These are phyloP conservation scores for Ophiocordyceps polyrhachis-furcata DNA, from an alignment of 2,329 filamentous ascomycete genomes.

Conservation along the genomic window DNA sequence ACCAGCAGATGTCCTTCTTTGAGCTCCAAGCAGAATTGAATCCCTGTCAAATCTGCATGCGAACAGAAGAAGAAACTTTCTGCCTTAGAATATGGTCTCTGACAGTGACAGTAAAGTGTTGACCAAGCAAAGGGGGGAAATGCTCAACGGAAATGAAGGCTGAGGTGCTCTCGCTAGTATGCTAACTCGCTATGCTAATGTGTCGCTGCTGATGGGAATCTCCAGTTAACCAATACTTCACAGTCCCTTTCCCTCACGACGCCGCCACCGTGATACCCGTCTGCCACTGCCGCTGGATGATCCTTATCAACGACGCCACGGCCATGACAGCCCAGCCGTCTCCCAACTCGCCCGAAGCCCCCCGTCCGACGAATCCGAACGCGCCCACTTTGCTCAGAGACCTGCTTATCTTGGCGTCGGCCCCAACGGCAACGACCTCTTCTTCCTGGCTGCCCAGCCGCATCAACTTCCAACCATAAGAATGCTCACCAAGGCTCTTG, in stretches of 20 bases:
- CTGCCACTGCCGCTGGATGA: slow-evolving; percentile 3
- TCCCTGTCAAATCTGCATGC: no score
- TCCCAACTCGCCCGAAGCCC: slow-evolving; percentile 18
- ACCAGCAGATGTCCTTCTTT: no score
- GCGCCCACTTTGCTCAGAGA: slow-evolving; percentile 12
- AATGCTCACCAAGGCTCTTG: slow-evolving; percentile 11
- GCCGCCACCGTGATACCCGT: not conserved
- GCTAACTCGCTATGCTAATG: not conserved
- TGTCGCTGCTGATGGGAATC: not conserved
- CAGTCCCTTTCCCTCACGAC: not conserved
- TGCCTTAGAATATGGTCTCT: no score
- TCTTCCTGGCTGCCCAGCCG: slow-evolving; percentile 15
- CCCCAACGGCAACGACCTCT: slow-evolving; percentile 24
- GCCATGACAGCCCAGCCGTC: slow-evolving; percentile 24
- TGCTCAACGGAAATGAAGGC: no score
- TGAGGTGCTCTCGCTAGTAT: no score
- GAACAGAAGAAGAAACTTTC: no score
- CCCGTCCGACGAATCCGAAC: slow-evolving; percentile 22
- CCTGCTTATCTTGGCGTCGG: slow-evolving; percentile 1
- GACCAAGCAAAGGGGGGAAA: no score
- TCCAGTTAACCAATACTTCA: not conserved
- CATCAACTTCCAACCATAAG: slow-evolving; percentile 20
- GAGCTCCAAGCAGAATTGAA: no score
- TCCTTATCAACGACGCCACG: slow-evolving; percentile 13
- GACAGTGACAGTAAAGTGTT: no score